Percentiles rank a stretch among this genome's conserved stretches.
Evolutionary conservation across 2,329 filamentous ascomycete species (phyloP).

Genomic region (Neopestalotiopsis clavispora): DNA sequence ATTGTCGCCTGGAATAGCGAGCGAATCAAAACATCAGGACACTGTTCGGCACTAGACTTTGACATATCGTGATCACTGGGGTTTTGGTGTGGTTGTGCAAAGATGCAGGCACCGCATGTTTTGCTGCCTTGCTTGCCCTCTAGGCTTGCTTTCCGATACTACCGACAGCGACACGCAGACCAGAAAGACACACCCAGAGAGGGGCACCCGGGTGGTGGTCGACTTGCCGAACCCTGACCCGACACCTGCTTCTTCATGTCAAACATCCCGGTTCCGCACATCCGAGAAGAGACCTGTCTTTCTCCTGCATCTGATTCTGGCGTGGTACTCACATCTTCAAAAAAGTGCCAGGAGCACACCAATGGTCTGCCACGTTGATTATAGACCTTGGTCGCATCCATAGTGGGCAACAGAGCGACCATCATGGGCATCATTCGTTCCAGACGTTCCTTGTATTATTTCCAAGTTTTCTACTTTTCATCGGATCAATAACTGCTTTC

Average conservation of each 20-base stretch:
- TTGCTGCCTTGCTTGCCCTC: background rate
- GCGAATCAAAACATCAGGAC: background rate
- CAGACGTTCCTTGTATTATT: background rate
- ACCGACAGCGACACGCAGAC: too few species aligned
- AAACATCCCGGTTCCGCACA: conserved; percentile 4
- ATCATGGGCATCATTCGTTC: too few species aligned
- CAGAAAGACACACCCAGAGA: background rate
- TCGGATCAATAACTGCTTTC: background rate
- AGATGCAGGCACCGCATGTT: conserved; percentile 13
- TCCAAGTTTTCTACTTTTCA: background rate
- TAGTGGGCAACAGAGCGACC: too few species aligned
- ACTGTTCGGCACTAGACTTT: background rate
- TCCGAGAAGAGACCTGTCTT: background rate
- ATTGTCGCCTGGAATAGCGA: background rate
- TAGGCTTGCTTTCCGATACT: background rate
- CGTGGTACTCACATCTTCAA: background rate
- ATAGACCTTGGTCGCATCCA: background rate
- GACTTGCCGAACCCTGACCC: conserved; percentile 7
- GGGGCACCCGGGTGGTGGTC: background rate
- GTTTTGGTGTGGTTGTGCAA: background rate
- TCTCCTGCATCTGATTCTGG: background rate
- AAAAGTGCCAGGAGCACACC: background rate
- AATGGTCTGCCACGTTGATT: background rate
- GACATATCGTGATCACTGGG: conserved; percentile 2
- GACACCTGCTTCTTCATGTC: background rate